These are phyloP conservation scores for Aspergillus conjunctus DNA, from an alignment of 495 filamentous ascomycete species.

Conservation along the genomic window DNA sequence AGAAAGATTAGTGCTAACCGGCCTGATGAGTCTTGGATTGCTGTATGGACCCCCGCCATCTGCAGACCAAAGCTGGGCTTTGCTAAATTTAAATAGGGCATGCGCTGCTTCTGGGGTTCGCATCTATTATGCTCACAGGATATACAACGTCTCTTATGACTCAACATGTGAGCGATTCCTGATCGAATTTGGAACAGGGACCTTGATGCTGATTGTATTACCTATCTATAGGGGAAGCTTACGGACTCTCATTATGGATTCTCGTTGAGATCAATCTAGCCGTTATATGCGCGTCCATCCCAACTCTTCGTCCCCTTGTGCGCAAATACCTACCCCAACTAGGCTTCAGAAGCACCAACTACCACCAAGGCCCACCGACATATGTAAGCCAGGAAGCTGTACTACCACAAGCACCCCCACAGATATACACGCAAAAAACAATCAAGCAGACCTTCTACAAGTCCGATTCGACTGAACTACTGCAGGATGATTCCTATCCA, in stretches of 20 bases:
- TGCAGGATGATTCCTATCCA: neutral
- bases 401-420: neutral
- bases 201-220: neutral
- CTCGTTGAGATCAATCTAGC: constrained; percentile 14
- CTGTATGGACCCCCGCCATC: neutral
- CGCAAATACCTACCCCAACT: constrained; percentile 3
- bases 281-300: constrained; percentile 12
- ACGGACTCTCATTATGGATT: constrained; percentile 10
- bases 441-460: constrained; percentile 1
- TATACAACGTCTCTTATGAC: constrained; percentile 11
- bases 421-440: neutral
- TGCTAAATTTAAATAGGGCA: constrained; percentile 2
- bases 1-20: constrained; percentile 3
- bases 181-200: neutral
- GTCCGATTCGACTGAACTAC: neutral
- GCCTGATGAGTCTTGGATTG: constrained; percentile 7
- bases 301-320: constrained; percentile 10
- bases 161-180: constrained; percentile 1
- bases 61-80: neutral
- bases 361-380: neutral
- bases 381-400: neutral
- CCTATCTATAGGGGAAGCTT: constrained; percentile 10
- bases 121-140: constrained; percentile 7
- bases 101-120: constrained; percentile 12
- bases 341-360: neutral